A percentile compares a stretch with the other conserved stretches of the same genome.
phyloP scores from a whole-genome alignment of 306 rosid genomes.

The Malus orientalis region DNA sequence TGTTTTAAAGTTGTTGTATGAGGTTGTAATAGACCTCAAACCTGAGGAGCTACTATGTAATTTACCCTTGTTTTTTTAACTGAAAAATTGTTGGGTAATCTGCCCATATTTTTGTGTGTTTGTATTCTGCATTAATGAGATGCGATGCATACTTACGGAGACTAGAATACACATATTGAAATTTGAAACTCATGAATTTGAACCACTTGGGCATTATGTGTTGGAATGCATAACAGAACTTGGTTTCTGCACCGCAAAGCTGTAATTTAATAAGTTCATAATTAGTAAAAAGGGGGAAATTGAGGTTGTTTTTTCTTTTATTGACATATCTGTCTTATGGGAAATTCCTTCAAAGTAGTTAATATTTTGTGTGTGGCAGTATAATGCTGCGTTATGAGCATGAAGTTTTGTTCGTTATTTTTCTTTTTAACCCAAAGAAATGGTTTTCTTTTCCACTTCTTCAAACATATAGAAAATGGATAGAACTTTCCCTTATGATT shows the following conservation, averaged over 20 bases:
- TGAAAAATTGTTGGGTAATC: no score
- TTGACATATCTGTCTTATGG: neutral
- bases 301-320: no score
- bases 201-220: neutral
- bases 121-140: neutral
- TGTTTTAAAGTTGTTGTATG: no score
- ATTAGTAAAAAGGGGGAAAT: no score
- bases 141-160: neutral
- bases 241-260: neutral
- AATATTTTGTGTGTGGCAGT: neutral
- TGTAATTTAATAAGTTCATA: no score
- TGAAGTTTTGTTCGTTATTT: neutral
- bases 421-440: neutral
- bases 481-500: neutral
- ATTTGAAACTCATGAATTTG: conserved; percentile 1
- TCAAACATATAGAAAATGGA: neutral
- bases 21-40: no score
- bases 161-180: neutral
- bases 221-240: neutral
- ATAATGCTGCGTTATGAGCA: neutral
- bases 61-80: no score
- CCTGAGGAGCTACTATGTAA: no score
- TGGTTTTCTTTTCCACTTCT: neutral
- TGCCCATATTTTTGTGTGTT: neutral
- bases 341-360: neutral